phyloP scores from a whole-genome alignment of 148 eudicot species.

The Bassia scoparia region DNA sequence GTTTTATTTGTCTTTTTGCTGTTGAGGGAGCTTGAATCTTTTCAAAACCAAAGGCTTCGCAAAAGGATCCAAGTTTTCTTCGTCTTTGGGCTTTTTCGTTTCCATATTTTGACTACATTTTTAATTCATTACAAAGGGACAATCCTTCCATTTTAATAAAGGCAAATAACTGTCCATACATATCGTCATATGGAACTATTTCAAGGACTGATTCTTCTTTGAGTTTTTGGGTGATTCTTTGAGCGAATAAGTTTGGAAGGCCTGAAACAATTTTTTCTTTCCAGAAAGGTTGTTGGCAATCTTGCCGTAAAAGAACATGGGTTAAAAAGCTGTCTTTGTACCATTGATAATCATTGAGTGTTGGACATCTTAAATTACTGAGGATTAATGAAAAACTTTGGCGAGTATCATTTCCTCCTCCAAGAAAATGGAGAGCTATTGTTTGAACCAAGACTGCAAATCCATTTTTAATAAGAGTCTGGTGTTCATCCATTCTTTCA shows the following conservation, averaged over 20 bases:
- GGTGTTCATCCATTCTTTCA: neutral
- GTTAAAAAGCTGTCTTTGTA: neutral
- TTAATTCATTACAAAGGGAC: neutral
- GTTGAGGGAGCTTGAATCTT: neutral
- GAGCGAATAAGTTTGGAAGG: neutral
- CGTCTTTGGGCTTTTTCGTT: neutral
- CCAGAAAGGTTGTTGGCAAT: neutral
- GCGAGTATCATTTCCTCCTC: neutral
- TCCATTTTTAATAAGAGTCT: neutral
- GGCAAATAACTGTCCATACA: neutral
- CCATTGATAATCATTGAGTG: neutral
- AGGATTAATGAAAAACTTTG: neutral
- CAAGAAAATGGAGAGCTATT: neutral
- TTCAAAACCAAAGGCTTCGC: neutral
- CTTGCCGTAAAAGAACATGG: neutral
- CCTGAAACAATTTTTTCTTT: neutral
- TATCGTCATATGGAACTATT: neutral
- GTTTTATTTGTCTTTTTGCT: too few relatives aligned
- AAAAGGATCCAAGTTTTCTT: neutral
- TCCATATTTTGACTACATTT: neutral
- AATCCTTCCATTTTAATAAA: neutral
- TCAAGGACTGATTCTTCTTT: neutral
- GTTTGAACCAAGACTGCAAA: neutral
- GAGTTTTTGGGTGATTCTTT: neutral
- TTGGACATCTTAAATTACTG: neutral